Evolutionary conservation across 176 grass and related monocot genomes (phyloP).

Genomic region (Zea luxurians): DNA sequence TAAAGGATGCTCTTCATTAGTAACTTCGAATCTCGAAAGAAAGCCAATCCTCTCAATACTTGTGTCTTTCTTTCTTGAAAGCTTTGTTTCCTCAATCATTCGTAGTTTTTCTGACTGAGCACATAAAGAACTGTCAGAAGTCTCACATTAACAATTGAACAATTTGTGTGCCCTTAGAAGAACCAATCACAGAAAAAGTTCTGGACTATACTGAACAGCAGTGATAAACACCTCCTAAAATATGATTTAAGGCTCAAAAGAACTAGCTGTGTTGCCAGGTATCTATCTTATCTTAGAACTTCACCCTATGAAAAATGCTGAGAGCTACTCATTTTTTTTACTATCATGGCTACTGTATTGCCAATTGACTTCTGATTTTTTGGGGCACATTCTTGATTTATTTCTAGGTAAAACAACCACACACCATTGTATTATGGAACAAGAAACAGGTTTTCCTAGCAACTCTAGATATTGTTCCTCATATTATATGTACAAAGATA

Average conservation of each 20-base stretch:
- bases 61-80: slow-evolving; percentile 44
- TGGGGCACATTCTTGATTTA: not conserved
- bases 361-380: not conserved
- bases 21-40: slow-evolving; percentile 59
- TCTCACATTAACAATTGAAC: slow-evolving; percentile 21
- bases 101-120: slow-evolving; percentile 55
- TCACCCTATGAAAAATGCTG: not conserved
- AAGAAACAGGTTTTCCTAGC: not conserved
- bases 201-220: slow-evolving; percentile 9
- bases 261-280: not conserved
- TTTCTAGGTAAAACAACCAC: slow-evolving; percentile 9
- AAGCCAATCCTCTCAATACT: slow-evolving; percentile 48
- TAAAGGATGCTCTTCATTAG: slow-evolving; percentile 92
- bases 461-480: not conserved
- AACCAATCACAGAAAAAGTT: not conserved
- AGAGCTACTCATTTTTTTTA: not conserved
- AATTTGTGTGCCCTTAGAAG: slow-evolving; percentile 2
- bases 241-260: not conserved
- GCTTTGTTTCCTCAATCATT: slow-evolving; percentile 51
- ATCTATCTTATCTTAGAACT: slow-evolving; percentile 17
- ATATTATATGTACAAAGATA: not conserved
- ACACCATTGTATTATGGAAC: not conserved
- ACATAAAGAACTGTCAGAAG: slow-evolving; percentile 13
- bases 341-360: not conserved
- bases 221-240: not conserved